Evolutionary conservation across 73 alveolate species (phyloP), one percentile per base, ranked within the genome.

Genomic region (Durusdinium trenchii): DNA sequence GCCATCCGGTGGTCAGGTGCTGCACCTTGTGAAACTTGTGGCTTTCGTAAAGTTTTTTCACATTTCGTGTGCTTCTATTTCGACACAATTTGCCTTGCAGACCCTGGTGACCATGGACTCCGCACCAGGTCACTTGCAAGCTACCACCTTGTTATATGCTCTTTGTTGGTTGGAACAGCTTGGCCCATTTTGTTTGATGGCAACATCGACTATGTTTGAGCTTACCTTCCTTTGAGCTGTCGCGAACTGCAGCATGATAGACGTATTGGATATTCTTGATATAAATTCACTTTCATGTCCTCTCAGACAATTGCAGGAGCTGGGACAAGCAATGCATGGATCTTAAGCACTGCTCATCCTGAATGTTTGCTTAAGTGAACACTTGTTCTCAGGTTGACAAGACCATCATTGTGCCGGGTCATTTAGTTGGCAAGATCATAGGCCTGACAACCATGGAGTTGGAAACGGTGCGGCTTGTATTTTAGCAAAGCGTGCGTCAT

Each of bases 381-480:
- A 60, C 30, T 23, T 60, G 57, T 6, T 3, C 40, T 14, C 16
- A 91, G 98, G 98, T 91, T n/a, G 98, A 91, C 89, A 91, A 91
- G 89, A 47, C 98, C 36, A 91, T 91, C 89, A 36, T 91, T 43
- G 98, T 91, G 64, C 98, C 98, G n/a, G 98, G 98, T 75, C 98
- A 91, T 91, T 69, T 91, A 89, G 98, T 91, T n/a, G 98, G 98
- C 87, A 91, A 91, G 98, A 91, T 91, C 98, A 91, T 91, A 69
- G 98, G 98, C 71, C 18, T 23, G 73, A 32, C 30, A 23, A 60
- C 73, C 18, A 23, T 60, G n/a, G n/a, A n/a, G n/a, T 32, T 60
- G 73, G 73, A 2, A 23, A 60, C 18, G n/a, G 4, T 60, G 73
- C n/a, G n/a, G n/a, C 4, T 60, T 60, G 18, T 60, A 1, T 60